Evolutionary conservation across 306 rosid species (phyloP).

Genomic region (Quillaja saponaria): DNA sequence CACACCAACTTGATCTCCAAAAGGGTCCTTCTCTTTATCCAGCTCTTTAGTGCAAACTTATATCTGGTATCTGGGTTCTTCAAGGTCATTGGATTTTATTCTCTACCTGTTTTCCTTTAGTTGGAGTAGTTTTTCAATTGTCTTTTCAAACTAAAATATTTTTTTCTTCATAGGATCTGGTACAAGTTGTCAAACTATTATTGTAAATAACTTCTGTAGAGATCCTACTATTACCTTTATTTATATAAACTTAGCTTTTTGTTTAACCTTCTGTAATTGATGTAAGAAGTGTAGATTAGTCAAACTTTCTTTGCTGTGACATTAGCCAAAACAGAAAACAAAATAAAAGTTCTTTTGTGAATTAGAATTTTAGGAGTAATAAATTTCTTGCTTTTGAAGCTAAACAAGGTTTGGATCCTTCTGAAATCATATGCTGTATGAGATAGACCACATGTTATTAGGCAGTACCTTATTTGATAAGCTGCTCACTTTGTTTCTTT

Average conservation of each 20-base stretch:
- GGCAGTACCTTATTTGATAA: conserved; percentile 9
- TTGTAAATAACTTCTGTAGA: conserved; percentile 4
- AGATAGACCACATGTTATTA: no score
- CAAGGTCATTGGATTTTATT: conserved; percentile 9
- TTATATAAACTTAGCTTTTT: conserved; percentile 7
- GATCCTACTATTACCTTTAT: background rate
- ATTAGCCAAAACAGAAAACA: no score
- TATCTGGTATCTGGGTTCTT: no score
- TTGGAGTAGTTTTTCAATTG: conserved; percentile 1
- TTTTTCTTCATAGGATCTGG: background rate
- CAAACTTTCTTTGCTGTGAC: conserved; percentile 10
- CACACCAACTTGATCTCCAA: no score
- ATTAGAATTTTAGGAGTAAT: background rate
- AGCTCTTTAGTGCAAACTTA: no score
- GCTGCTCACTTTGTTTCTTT: conserved; percentile 3
- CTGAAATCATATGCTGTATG: conserved; percentile 15
- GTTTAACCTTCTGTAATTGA: background rate
- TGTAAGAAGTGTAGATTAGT: conserved; percentile 2
- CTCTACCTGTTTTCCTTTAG: background rate
- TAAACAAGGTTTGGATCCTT: background rate
- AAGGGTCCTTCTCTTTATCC: no score
- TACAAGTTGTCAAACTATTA: background rate
- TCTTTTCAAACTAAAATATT: background rate
- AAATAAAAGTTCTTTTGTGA: background rate
- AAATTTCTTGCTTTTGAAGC: conserved; percentile 1